Base-by-base conservation (phyloP, 139 green algal species). In the Volvox reticuliferus region DNA sequence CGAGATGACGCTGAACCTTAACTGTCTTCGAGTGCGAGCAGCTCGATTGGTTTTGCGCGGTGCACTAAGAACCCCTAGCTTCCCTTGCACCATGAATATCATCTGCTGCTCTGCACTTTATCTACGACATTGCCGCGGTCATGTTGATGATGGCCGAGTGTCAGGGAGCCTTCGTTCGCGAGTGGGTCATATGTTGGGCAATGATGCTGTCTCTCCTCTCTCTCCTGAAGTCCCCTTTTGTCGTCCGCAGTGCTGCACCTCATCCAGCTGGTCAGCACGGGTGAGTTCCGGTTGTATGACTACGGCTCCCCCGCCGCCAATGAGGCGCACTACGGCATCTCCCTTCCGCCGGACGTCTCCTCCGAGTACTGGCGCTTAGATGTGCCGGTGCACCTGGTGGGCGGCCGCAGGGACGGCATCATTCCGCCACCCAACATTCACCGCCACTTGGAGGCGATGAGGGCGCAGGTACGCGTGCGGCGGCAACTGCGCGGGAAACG, bases 301-400 rank as follows among this genome's bases (percentile, higher is more conserved):
- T 98, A 98, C 82, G 97, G 97, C 87, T 95, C 63, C 33, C 19
- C 65, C 1, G 93, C 92, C 1, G 89, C 88, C 50, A 99, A 99
- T 91, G 16, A 68, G 9, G 62, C 37, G 3, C 83, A 91, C 35
- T 99, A 99, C 91, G 95, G 95, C n/a, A 63, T 69, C 63, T 21
- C 88, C 26, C 93, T 95, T 18, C 96, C 96, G 33, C 86, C 93
- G 0, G 96, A 99, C 92, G 82, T 99, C 18, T 95, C 95, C 21
- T 93, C 87, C 13, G 73, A 97, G 61, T 99, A 99, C 90, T 73
- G 87, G 83, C 87, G 89, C 12, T 62, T 94, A 14, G 94, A 97
- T 65, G 81, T 99, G 28, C 98, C 98, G 0, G 94, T 99, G 55
- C 97, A 99, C 89, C 90, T 99, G 69, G 93, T 98, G 65, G 95